A percentile compares a stretch with the other conserved stretches of the same genome.
These are phyloP conservation scores for Aristolochia californica DNA, from an alignment of 164 flowering plant genomes.

Conservation along the genomic window DNA sequence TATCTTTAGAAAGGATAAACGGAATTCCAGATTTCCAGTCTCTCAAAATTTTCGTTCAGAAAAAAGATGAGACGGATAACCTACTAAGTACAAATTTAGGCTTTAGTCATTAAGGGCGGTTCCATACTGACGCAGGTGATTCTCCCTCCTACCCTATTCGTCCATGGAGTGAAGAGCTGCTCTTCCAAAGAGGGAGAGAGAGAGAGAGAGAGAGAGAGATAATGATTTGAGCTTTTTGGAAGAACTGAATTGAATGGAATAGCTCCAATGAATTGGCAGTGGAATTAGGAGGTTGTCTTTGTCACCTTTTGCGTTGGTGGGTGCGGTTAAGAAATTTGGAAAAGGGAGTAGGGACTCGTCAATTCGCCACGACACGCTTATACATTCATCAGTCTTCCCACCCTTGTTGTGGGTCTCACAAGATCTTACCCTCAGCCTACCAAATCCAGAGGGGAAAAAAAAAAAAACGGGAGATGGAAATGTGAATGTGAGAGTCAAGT, in stretches of 20 bases:
- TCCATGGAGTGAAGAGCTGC: background rate
- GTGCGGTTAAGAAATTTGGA: conserved; percentile 5
- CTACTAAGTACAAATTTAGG: too few species aligned
- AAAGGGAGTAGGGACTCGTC: conserved; percentile 2
- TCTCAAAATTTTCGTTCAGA: too few species aligned
- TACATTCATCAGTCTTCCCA: too few species aligned
- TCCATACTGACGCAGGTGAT: too few species aligned
- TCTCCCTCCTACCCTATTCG: background rate
- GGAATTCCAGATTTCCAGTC: background rate
- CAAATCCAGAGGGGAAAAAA: too few species aligned
- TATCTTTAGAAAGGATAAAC: background rate
- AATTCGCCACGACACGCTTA: too few species aligned
- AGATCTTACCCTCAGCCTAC: too few species aligned
- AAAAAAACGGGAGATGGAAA: too few species aligned
- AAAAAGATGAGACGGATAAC: too few species aligned
- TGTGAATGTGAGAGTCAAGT: too few species aligned
- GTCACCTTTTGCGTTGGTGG: conserved; percentile 10
- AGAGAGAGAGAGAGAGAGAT: background rate
- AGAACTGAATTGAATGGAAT: conserved; percentile 2
- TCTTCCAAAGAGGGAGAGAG: background rate
- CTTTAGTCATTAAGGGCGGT: too few species aligned
- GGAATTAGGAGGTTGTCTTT: conserved; percentile 4
- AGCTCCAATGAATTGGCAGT: conserved; percentile 8
- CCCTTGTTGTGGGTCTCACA: too few species aligned
- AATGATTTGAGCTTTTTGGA: background rate